Percentiles rank a stretch among this genome's conserved stretches.
Evolutionary conservation across 1,139 yeast species (phyloP).

Genomic region (Candida tropicalis): DNA sequence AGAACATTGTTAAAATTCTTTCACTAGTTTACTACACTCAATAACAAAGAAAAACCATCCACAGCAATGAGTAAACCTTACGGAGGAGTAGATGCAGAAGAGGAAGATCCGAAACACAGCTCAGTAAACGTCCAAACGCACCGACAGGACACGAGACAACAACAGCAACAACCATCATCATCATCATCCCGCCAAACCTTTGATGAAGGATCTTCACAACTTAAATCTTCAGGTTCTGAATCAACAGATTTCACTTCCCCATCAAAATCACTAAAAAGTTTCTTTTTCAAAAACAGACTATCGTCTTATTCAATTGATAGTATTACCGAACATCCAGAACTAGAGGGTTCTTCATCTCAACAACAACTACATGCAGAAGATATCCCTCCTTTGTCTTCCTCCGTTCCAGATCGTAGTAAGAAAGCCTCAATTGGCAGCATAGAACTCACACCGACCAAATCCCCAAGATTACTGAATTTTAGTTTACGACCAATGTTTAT

Average conservation of each 20-base stretch:
- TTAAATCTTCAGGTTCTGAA: slow-evolving; percentile 8
- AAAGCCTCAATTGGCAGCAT: slow-evolving; percentile 7
- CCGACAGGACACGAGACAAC: neutral
- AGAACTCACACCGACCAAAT: slow-evolving; percentile 16
- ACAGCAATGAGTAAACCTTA: neutral
- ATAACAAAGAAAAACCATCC: neutral
- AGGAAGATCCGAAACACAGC: neutral
- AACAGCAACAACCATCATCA: slow-evolving; percentile 6
- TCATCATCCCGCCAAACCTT: slow-evolving; percentile 13
- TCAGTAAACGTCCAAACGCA: neutral
- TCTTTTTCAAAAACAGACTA: slow-evolving; percentile 27
- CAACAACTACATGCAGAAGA: slow-evolving; percentile 1
- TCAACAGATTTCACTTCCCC: slow-evolving; percentile 26
- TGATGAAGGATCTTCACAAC: slow-evolving; percentile 9
- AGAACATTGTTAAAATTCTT: neutral
- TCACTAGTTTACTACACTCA: neutral
- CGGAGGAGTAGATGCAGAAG: neutral
- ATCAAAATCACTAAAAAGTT: slow-evolving; percentile 28
- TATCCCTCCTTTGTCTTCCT: neutral
- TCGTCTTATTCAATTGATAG: slow-evolving; percentile 33
- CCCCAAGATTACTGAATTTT: slow-evolving; percentile 16
- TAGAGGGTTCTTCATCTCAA: slow-evolving; percentile 9
- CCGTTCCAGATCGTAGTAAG: slow-evolving; percentile 8
- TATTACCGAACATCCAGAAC: slow-evolving; percentile 29
- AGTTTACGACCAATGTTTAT: slow-evolving; percentile 26